Evolutionary conservation across 805 yeast species (phyloP), one percentile per base, ranked within the genome.

Genomic region (Barnettozyma californica): DNA sequence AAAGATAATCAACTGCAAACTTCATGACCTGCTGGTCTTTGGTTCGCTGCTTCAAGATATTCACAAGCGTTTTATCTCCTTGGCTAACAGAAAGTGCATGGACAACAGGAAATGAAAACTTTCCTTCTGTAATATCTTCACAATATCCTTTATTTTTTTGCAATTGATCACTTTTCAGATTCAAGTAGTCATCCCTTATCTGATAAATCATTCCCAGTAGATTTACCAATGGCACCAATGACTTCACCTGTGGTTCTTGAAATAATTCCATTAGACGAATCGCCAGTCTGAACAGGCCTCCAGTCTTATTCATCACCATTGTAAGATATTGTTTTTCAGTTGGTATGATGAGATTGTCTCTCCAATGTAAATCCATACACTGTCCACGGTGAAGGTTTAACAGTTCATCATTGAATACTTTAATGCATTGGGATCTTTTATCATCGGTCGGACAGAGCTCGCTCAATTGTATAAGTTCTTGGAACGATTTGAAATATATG

Each of bases 41-140:
- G 0, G 90, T 80, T 41, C 73, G 74, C 54, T 74, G 70, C 49
- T 69, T 71, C 47, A 84, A 63, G n/a, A 82, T 80, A 42, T 73
- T 71, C 46, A 74, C 52, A 10, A 82, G 60, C 45, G 74, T 75
- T 47, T 68, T 64, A 44, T 72, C 70, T 1, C 57, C 52, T 2
- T 58, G 51, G 43, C 69, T 70, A 33, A 61, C 57, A 18, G 69
- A 59, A 2, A 84, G 65, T 4, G 83, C 75, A 63, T 88, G 94
- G 16, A 91, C 76, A 2, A 91, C 80, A 0, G 97, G 97, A 53
- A 87, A 85, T 0, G 96, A 87, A 51, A 85, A 78, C 65, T 90
- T 91, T 0, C 97, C 97, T 63, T 91, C 97, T 0, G 89, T 80
- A 27, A 91, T 75, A 61, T 91, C 98, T 58, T 91, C 97, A 46